Percentiles rank a stretch among this genome's conserved stretches.
phyloP scores from a whole-genome alignment of 2,329 filamentous ascomycete species.

The Fusarium nisikadoi region DNA sequence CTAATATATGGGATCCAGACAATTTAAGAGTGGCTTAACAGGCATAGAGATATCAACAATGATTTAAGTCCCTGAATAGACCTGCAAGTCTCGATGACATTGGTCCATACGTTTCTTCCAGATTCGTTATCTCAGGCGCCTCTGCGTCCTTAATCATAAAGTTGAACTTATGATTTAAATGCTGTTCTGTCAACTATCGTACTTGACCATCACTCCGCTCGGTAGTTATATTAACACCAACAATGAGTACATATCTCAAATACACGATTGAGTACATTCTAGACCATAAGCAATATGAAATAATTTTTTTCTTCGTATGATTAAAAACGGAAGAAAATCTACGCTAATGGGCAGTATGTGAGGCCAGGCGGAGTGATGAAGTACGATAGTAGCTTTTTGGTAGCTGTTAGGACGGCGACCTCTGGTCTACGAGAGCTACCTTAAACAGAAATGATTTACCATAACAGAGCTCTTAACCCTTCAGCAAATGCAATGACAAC shows the following conservation, averaged over 20 bases:
- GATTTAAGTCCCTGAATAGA: not conserved
- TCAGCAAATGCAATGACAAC: not conserved
- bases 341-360: not conserved
- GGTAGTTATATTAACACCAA: not conserved
- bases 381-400: no score
- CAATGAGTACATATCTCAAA: no score
- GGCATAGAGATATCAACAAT: not conserved
- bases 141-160: not conserved
- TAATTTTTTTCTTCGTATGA: fast-evolving
- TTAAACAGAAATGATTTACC: no score
- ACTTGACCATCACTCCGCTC: not conserved
- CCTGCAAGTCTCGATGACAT: not conserved
- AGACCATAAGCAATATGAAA: fast-evolving
- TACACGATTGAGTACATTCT: not conserved
- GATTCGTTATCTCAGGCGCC: not conserved
- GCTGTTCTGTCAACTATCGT: not conserved
- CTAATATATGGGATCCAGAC: not conserved
- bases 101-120: not conserved
- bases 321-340: fast-evolving
- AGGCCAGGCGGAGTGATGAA: not conserved
- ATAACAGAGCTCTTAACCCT: not conserved
- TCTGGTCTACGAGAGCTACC: not conserved
- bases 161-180: not conserved
- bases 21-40: not conserved
- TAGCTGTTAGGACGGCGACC: not conserved